Evolutionary conservation across 345 rosid species (phyloP).

Genomic region (Euclidium syriacum): DNA sequence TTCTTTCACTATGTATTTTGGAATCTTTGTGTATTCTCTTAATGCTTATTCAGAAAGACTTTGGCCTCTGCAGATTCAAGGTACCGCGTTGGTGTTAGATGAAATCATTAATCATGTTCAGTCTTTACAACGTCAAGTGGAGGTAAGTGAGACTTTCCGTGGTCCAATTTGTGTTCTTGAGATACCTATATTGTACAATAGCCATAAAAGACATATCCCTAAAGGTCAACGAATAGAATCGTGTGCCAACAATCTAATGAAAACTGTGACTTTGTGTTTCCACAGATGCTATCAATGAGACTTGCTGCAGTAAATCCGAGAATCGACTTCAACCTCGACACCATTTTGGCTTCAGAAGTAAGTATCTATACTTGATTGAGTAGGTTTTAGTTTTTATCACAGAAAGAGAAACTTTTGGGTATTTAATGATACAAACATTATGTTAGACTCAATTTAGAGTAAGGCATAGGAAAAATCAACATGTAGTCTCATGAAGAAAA

Average conservation of each 20-base stretch:
- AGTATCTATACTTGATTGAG: constrained; percentile 30
- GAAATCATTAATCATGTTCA: constrained; percentile 97
- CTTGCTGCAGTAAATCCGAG: constrained; percentile 85
- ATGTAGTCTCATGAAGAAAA: constrained; percentile 17
- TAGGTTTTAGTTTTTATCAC: constrained; percentile 5
- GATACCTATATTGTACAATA: constrained; percentile 11
- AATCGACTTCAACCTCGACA: constrained; percentile 73
- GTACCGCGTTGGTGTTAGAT: constrained; percentile 90
- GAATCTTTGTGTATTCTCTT: not conserved
- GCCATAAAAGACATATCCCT: not conserved
- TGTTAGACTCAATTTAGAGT: constrained; percentile 24
- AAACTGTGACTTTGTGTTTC: constrained; percentile 27
- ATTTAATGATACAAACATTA: constrained; percentile 24
- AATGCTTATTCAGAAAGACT: constrained; percentile 18
- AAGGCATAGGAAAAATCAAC: constrained; percentile 25
- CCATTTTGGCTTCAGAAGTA: constrained; percentile 73
- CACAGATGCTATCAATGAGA: constrained; percentile 91
- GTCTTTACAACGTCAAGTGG: constrained; percentile 88
- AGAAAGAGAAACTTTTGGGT: constrained; percentile 1
- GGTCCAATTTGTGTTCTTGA: constrained; percentile 10
- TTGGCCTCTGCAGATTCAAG: constrained; percentile 73
- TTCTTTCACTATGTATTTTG: not conserved
- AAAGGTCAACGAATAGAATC: constrained; percentile 22
- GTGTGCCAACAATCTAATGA: constrained; percentile 8
- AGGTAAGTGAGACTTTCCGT: constrained; percentile 65